phyloP scores from a whole-genome alignment of 495 filamentous ascomycete species.

The Aspergillus sclerotioniger region DNA sequence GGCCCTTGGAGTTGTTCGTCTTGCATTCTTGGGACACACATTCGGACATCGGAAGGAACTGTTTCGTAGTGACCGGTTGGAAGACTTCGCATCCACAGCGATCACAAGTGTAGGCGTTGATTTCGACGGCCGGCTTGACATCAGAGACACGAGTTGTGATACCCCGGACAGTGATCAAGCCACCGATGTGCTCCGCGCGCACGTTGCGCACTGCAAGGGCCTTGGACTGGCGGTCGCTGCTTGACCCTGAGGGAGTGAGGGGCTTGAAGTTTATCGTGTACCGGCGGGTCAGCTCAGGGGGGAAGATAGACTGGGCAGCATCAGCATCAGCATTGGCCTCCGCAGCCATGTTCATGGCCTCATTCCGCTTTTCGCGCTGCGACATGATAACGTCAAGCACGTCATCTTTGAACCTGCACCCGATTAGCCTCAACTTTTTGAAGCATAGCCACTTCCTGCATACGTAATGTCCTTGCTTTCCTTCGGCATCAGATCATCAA shows the following conservation, averaged over 20 bases:
- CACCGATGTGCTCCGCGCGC: conserved; percentile 84
- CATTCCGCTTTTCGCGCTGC: conserved; percentile 83
- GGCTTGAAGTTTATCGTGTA: conserved; percentile 97
- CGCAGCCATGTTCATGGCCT: conserved; percentile 62
- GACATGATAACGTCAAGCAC: conserved; percentile 95
- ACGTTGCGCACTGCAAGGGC: conserved; percentile 92
- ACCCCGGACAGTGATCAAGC: conserved; percentile 89
- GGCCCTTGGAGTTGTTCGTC: conserved; percentile 86
- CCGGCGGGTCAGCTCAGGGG: conserved; percentile 84
- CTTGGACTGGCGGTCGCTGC: conserved; percentile 62
- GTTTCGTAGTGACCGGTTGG: conserved; percentile 89
- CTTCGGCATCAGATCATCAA: conserved; percentile 81
- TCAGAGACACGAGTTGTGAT: conserved; percentile 95
- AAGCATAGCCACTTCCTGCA: conserved; percentile 18
- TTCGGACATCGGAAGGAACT: conserved; percentile 78
- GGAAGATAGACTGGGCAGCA: conserved; percentile 63
- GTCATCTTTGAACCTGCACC: conserved; percentile 86
- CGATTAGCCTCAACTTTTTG: conserved; percentile 1
- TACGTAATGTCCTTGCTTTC: conserved; percentile 77
- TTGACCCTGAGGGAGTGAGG: conserved; percentile 65
- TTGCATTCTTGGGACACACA: conserved; percentile 88
- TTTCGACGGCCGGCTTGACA: conserved; percentile 94
- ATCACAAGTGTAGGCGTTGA: conserved; percentile 97
- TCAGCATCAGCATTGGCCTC: conserved; percentile 65
- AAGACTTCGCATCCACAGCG: conserved; percentile 96